Percentiles rank a stretch among this genome's conserved stretches.
These are phyloP conservation scores for Phytophthora uliginosa DNA, from an alignment of 352 stramenopile species.

Conservation along the genomic window DNA sequence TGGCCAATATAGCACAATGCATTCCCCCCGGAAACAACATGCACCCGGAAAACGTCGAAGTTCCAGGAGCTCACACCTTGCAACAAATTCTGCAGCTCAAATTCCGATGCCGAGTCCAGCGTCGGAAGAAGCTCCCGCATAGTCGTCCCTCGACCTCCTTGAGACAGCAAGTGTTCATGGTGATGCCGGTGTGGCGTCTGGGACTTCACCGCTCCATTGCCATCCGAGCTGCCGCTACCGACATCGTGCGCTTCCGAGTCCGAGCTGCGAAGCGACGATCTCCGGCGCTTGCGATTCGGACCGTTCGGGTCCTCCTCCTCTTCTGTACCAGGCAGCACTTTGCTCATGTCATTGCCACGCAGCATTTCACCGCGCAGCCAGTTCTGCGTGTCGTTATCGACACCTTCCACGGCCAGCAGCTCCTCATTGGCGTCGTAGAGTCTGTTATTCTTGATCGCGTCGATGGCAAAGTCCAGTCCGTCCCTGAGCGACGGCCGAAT, in stretches of 20 bases:
- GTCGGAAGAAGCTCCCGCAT: slow-evolving; percentile 75
- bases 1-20: slow-evolving; percentile 83
- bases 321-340: slow-evolving; percentile 60
- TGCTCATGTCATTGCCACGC: slow-evolving; percentile 71
- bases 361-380: slow-evolving; percentile 87
- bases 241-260: slow-evolving; percentile 25
- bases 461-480: slow-evolving; percentile 85
- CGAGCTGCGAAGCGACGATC: slow-evolving; percentile 31
- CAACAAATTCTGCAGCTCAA: slow-evolving; percentile 80
- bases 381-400: slow-evolving; percentile 88
- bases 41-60: slow-evolving; percentile 86
- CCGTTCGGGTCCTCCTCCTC: slow-evolving; percentile 38
- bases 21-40: slow-evolving; percentile 76
- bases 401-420: slow-evolving; percentile 66
- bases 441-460: slow-evolving; percentile 89
- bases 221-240: slow-evolving; percentile 17
- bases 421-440: slow-evolving; percentile 87
- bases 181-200: slow-evolving; percentile 26
- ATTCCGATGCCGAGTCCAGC: slow-evolving; percentile 68
- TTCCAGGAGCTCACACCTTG: slow-evolving; percentile 62
- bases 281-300: slow-evolving; percentile 24
- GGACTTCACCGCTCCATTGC: slow-evolving; percentile 3
- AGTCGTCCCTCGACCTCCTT: slow-evolving; percentile 49
- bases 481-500: slow-evolving; percentile 59
- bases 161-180: slow-evolving; percentile 24